These are phyloP conservation scores for Pseudoneurospora amorphoporcata DNA, from an alignment of 495 filamentous ascomycete genomes.

Conservation along the genomic window DNA sequence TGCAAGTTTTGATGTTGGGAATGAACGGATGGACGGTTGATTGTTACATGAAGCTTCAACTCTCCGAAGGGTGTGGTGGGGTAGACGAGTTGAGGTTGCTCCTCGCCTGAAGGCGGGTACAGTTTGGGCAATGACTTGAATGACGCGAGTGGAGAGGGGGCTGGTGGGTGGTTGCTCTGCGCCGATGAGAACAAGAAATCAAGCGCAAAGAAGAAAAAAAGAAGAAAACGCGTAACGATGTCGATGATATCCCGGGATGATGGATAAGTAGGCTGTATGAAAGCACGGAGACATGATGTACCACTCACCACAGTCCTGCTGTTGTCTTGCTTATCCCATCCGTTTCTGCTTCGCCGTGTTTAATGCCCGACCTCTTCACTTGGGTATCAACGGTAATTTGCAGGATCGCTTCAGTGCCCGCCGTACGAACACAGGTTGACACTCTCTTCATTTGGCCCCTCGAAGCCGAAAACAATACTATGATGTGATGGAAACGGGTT, in stretches of 20 bases:
- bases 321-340: not conserved
- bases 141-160: not conserved
- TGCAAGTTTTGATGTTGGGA: not conserved
- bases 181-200: not conserved
- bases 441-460: not conserved
- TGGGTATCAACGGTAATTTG: constrained; percentile 22
- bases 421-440: not conserved
- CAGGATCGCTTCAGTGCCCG: not conserved
- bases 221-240: not conserved
- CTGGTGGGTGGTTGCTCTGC: not conserved
- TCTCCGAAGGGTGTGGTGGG: not conserved
- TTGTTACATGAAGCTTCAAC: not conserved
- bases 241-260: not conserved
- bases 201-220: not conserved
- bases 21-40: not conserved
- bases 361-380: constrained; percentile 21
- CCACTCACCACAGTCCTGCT: not conserved
- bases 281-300: not conserved
- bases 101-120: not conserved
- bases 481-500: not conserved
- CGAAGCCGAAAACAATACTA: not conserved
- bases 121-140: not conserved
- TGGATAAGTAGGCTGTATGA: not conserved
- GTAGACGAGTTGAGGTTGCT: not conserved
- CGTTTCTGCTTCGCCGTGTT: constrained; percentile 9